Evolutionary conservation across 2,329 filamentous ascomycete genomes (phyloP).

Genomic region (Penicillium occitanis): DNA sequence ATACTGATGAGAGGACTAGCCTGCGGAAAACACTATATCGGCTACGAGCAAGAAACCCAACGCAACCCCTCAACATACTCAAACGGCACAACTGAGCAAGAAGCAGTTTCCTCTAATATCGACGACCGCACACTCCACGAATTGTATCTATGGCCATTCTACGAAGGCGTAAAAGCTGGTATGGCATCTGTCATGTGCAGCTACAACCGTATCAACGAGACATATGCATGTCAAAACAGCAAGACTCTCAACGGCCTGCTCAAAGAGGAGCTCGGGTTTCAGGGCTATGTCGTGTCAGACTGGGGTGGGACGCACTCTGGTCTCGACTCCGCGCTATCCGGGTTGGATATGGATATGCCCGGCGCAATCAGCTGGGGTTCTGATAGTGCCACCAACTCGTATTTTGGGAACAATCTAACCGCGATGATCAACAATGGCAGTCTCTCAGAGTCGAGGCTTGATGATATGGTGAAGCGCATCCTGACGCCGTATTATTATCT

Average conservation of each 20-base stretch:
- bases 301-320: constrained; percentile 46
- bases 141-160: constrained; percentile 63
- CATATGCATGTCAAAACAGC: constrained; percentile 52
- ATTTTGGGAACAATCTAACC: constrained; percentile 41
- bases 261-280: constrained; percentile 54
- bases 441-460: constrained; percentile 40
- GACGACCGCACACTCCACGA: constrained; percentile 65
- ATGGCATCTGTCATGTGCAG: constrained; percentile 60
- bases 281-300: constrained; percentile 49
- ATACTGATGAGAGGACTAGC: constrained; percentile 45
- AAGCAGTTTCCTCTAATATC: constrained; percentile 58
- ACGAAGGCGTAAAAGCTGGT: constrained; percentile 57
- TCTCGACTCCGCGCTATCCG: constrained; percentile 40
- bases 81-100: constrained; percentile 39
- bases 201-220: constrained; percentile 50
- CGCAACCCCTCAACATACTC: constrained; percentile 51
- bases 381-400: constrained; percentile 23
- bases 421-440: constrained; percentile 41
- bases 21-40: constrained; percentile 52
- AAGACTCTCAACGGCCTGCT: constrained; percentile 49
- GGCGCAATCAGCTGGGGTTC: constrained; percentile 23
- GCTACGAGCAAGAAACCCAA: constrained; percentile 70
- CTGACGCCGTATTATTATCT: constrained; percentile 49
- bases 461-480: constrained; percentile 51
- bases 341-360: constrained; percentile 40